Conservation (phyloP, 164 flowering plant genomes). For the Piper betle region DNA sequence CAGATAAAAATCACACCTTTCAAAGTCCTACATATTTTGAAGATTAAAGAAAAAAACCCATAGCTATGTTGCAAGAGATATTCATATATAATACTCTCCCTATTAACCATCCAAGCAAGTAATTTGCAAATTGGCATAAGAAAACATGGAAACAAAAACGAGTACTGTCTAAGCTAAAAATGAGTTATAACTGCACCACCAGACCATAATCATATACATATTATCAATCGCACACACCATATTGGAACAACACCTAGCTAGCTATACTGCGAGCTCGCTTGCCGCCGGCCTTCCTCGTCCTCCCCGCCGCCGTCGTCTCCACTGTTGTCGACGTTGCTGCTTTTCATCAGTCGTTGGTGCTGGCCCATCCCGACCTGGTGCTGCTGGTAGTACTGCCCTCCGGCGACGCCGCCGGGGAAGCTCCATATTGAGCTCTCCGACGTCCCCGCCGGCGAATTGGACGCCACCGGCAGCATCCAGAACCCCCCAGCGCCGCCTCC, state of each 20-base stretch:
- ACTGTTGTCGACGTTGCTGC: neutral
- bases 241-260: neutral
- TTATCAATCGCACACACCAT: too few species aligned
- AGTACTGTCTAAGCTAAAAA: too few species aligned
- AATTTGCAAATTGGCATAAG: too few species aligned
- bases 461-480: slow-evolving; percentile 51
- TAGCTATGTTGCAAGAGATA: too few species aligned
- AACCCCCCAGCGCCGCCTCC: slow-evolving; percentile 29
- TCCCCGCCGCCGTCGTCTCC: neutral
- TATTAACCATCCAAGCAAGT: too few species aligned
- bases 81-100: too few species aligned
- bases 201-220: too few species aligned
- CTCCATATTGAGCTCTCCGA: slow-evolving; percentile 53
- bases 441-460: slow-evolving; percentile 9
- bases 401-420: slow-evolving; percentile 18
- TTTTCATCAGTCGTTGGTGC: neutral
- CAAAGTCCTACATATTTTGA: too few species aligned
- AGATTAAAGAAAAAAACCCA: too few species aligned
- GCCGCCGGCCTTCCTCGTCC: neutral
- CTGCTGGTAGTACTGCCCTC: neutral
- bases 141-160: too few species aligned
- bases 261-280: neutral
- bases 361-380: neutral
- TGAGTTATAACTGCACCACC: too few species aligned
- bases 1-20: too few species aligned